Evolutionary conservation across 2,329 filamentous ascomycete species (phyloP).

Genomic region (Trichophyton benhamiae): DNA sequence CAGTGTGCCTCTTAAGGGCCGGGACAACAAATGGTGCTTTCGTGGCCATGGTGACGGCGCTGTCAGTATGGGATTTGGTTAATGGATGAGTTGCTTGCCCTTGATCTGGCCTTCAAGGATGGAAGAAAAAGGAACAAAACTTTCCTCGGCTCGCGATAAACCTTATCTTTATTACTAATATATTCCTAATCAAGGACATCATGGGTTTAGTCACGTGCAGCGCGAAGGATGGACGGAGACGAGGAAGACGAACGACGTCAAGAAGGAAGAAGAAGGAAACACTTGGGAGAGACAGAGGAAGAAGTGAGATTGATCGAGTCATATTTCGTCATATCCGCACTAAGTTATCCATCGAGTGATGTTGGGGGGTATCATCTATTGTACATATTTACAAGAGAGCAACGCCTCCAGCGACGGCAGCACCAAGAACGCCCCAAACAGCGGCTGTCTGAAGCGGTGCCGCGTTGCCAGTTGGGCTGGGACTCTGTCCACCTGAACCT

Average conservation of each 20-base stretch:
- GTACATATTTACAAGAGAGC: conserved; percentile 19
- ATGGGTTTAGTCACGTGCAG: background rate
- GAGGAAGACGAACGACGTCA: background rate
- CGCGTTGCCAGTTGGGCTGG: conserved; percentile 11
- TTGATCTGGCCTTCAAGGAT: background rate
- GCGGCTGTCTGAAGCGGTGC: conserved; percentile 24
- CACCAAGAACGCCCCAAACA: conserved; percentile 28
- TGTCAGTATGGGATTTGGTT: too few species aligned
- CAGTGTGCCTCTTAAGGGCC: conserved; percentile 71
- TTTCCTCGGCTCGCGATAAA: background rate
- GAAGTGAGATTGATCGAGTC: background rate
- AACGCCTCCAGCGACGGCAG: conserved; percentile 22
- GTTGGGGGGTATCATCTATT: background rate
- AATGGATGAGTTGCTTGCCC: background rate
- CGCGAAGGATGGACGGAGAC: background rate
- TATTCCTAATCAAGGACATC: background rate
- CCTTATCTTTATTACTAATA: background rate
- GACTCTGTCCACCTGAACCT: conserved; percentile 9
- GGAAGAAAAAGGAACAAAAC: background rate
- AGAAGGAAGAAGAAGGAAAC: too few species aligned
- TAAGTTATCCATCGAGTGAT: background rate
- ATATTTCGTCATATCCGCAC: background rate
- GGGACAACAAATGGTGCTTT: conserved; percentile 57
- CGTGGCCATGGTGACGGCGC: background rate
- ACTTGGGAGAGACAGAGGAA: too few species aligned